Percentiles rank a stretch among this genome's conserved stretches.
phyloP scores from a whole-genome alignment of 306 rosid species.

The Inga leiocalycina region DNA sequence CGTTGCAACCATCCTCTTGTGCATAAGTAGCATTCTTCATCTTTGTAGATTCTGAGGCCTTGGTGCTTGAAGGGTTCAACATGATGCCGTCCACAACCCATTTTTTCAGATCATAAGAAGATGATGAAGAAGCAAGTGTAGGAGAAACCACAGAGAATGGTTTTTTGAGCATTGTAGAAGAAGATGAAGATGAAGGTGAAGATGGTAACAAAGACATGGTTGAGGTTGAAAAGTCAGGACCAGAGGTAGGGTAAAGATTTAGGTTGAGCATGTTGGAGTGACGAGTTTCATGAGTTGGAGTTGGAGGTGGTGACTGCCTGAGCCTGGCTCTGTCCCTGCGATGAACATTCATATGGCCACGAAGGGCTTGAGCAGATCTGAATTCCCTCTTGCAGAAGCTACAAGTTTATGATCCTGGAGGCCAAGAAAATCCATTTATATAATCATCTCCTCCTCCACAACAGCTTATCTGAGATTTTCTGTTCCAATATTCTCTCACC shows the following conservation, averaged over 20 bases:
- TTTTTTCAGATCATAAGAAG: slow-evolving; percentile 40
- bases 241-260: slow-evolving; percentile 50
- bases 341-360: slow-evolving; percentile 98
- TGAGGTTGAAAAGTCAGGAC: slow-evolving; percentile 46
- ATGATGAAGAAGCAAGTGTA: slow-evolving; percentile 19
- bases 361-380: slow-evolving; percentile 95
- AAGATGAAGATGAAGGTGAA: slow-evolving; percentile 21
- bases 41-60: slow-evolving; percentile 29
- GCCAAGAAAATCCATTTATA: slow-evolving; percentile 82
- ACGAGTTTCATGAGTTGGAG: slow-evolving; percentile 41
- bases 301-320: slow-evolving; percentile 66
- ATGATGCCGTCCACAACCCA: slow-evolving; percentile 42
- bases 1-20: slow-evolving; percentile 35
- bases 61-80: slow-evolving; percentile 41
- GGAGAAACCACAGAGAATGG: slow-evolving; percentile 44
- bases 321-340: slow-evolving; percentile 89
- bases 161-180: slow-evolving; percentile 33
- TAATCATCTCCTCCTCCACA: slow-evolving; percentile 35
- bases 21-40: slow-evolving; percentile 8
- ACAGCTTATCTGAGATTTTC: neutral
- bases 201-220: slow-evolving; percentile 41
- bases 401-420: slow-evolving; percentile 85
- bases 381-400: slow-evolving; percentile 90
- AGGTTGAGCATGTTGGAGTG: slow-evolving; percentile 44
- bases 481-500: slow-evolving; percentile 34